phyloP scores from a whole-genome alignment of 2,329 filamentous ascomycete species.

The Metarhizium brunneum region DNA sequence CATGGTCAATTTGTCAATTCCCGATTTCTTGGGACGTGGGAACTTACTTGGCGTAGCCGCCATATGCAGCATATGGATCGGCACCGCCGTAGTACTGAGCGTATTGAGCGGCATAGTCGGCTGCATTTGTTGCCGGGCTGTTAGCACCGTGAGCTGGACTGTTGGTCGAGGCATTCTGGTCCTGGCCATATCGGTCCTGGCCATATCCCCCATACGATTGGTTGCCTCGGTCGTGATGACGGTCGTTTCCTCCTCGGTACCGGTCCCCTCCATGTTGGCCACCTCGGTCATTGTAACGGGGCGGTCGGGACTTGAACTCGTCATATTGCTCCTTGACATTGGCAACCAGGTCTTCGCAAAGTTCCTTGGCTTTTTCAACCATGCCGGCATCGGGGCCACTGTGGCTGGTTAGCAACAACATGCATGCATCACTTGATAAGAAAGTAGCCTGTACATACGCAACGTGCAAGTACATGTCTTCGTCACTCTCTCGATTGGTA shows the following conservation, averaged over 20 bases:
- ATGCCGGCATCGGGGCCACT: conserved; percentile 82
- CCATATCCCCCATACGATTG: conserved; percentile 19
- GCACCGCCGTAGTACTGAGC: conserved; percentile 67
- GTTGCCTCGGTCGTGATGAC: conserved; percentile 19
- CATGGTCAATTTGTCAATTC: conserved; percentile 7
- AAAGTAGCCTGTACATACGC: conserved; percentile 50
- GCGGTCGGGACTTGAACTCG: conserved; percentile 76
- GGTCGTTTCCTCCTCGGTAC: conserved; percentile 20
- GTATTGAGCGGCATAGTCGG: conserved; percentile 72
- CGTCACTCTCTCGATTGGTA: conserved; percentile 85
- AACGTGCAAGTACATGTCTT: conserved; percentile 94
- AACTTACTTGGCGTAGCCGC: conserved; percentile 69
- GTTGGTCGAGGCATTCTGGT: conserved; percentile 20
- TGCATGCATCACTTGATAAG: no score
- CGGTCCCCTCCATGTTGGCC: conserved; percentile 21
- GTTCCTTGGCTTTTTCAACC: conserved; percentile 77
- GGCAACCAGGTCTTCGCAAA: conserved; percentile 78
- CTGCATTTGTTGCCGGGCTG: conserved; percentile 16
- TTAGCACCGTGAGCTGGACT: conserved; percentile 24
- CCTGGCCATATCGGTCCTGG: conserved; percentile 17
- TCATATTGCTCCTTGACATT: conserved; percentile 89
- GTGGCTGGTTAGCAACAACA: conserved; percentile 5
- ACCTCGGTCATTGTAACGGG: conserved; percentile 47
- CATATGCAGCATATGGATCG: conserved; percentile 86
- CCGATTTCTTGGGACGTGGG: not conserved